phyloP scores from a whole-genome alignment of 2,329 filamentous ascomycete species.

The Sarocladium oryzae region DNA sequence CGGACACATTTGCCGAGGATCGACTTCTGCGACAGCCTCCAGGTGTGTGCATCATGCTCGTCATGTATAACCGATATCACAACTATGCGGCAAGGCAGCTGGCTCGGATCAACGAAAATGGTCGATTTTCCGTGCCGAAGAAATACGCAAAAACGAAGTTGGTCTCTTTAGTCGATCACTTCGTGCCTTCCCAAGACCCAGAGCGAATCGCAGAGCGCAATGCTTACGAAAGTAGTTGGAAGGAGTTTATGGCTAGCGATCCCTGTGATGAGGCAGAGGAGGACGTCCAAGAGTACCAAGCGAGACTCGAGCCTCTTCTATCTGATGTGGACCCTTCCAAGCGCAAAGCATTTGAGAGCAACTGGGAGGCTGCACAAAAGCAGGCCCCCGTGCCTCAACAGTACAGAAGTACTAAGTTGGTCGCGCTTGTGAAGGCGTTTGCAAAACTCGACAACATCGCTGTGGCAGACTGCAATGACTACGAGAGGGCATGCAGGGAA shows the following conservation, averaged over 20 bases:
- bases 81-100: conserved; percentile 60
- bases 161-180: background rate
- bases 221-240: too few species aligned
- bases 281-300: too few species aligned
- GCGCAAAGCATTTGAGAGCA: too few species aligned
- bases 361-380: too few species aligned
- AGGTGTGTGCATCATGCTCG: conserved; percentile 59
- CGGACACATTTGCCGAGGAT: conserved; percentile 62
- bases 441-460: too few species aligned
- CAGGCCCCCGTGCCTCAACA: too few species aligned
- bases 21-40: conserved; percentile 60
- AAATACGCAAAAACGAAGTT: background rate
- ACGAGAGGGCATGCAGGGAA: background rate
- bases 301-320: too few species aligned
- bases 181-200: background rate
- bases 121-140: conserved; percentile 46
- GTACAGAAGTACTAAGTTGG: too few species aligned
- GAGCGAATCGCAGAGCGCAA: background rate
- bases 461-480: background rate
- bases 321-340: too few species aligned
- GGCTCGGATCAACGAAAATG: conserved; percentile 59
- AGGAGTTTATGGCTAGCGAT: too few species aligned
- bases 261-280: too few species aligned
- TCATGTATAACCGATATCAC: conserved; percentile 65
- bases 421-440: too few species aligned